A percentile compares a stretch with the other conserved stretches of the same genome.
Evolutionary conservation across 345 rosid species (phyloP).

Genomic region (Dovyalis caffra): DNA sequence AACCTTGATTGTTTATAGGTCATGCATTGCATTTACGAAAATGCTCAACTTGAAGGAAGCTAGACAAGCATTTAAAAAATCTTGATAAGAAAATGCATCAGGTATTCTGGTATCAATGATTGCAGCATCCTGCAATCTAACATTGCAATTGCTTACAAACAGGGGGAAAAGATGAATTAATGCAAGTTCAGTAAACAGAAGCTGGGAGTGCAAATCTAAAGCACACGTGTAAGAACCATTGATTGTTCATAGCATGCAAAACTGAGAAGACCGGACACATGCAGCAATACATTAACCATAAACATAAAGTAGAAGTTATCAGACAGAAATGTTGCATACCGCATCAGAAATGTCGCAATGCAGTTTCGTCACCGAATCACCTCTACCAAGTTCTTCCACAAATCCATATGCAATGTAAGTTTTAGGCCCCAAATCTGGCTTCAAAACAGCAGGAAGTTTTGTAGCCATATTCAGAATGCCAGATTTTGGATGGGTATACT

Average conservation of each 20-base stretch:
- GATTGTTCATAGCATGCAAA: conserved; percentile 5
- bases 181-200: no score
- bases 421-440: conserved; percentile 70
- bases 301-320: not conserved
- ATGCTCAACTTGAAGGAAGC: no score
- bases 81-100: no score
- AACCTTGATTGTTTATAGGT: not conserved
- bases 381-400: conserved; percentile 51
- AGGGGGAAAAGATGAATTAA: no score
- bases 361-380: conserved; percentile 59
- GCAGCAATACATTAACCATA: not conserved
- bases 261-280: not conserved
- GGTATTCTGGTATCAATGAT: no score
- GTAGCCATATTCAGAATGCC: conserved; percentile 54
- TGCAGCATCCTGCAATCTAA: no score
- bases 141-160: no score
- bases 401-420: conserved; percentile 57
- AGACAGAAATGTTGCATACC: conserved; percentile 27
- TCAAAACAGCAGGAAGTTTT: conserved; percentile 45
- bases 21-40: no score
- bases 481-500: conserved; percentile 49
- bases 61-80: no score
- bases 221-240: not conserved
- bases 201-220: not conserved
- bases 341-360: conserved; percentile 63